Base-by-base conservation (phyloP, 1,284 basidiomycete genomes). In the Leccinum fallax region DNA sequence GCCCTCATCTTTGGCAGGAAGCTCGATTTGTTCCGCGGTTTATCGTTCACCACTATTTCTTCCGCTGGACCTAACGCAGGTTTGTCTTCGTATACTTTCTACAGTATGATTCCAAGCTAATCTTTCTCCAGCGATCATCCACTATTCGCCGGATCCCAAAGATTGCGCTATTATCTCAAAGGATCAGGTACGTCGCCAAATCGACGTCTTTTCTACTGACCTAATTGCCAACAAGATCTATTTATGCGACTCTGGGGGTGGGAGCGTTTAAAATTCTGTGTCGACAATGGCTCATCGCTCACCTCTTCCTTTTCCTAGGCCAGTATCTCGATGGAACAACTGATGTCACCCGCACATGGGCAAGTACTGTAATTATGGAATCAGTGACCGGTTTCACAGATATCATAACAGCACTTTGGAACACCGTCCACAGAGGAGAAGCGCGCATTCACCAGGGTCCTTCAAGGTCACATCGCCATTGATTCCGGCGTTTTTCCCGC, bases 261-360 rank as follows among this genome's bases (percentile, higher is more conserved):
- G 62, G 77, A 59, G 15, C 36, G 11, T 16, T 7, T n/a, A 34
- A 55, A 48, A 24, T 1, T 10, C 28, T 10, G 1, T 49, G 48
- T 30, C n/a, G 34, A 56, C 30, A 21, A 13, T 15, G 4, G 40
- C 55, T 60, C 8, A 57, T 55, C 13, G 48, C 15, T 43, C 11
- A 10, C 60, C n/a, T 15, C n/a, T 38, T 7, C 49, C 15, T 3
- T 28, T 15, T 48, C 4, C 24, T 57, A 92, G 92, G 85, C 1
- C 96, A 98, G 78, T 98, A 90, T 76, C 77, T 87, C 32, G 95
- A 98, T 70, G 96, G 96, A 11, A 99, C 97, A 0, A 99, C 97
- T 1, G 97, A 98, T 71, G 91, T 93, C 9, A 98, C 95, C 5
- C 81, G 95, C 38, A 97, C 94, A 61, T 89, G 87, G 86, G 92